These are phyloP conservation scores for Penicillium sp. DNA, from an alignment of 2,329 filamentous ascomycete species.

Conservation along the genomic window DNA sequence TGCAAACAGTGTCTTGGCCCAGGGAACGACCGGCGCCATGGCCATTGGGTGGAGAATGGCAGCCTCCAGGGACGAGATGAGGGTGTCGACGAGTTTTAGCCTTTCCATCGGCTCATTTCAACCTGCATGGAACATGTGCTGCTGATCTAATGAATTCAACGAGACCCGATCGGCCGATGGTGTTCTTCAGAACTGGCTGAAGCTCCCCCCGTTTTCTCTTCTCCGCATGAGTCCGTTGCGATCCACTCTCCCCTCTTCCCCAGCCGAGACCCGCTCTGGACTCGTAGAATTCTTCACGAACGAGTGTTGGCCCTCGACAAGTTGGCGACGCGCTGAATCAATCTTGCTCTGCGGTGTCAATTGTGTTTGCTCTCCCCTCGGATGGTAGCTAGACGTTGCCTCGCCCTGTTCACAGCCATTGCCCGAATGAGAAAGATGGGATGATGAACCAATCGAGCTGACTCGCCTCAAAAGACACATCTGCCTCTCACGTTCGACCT, in stretches of 20 bases:
- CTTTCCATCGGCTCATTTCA: no score
- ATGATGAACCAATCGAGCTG: conserved; percentile 11
- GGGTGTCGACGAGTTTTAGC: no score
- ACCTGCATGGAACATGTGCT: conserved; percentile 4
- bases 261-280: conserved; percentile 8
- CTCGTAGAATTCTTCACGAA: conserved; percentile 7
- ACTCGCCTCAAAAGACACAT: conserved; percentile 9
- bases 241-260: conserved; percentile 17
- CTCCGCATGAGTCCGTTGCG: conserved; percentile 19
- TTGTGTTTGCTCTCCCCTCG: neutral
- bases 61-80: neutral
- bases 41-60: neutral
- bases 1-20: conserved; percentile 5
- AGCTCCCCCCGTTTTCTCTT: conserved; percentile 6
- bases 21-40: neutral
- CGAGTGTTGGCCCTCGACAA: neutral
- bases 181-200: neutral
- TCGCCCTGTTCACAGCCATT: conserved; percentile 2
- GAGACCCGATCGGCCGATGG: neutral
- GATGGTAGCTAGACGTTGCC: neutral
- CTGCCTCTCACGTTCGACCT: conserved; percentile 4
- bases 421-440: conserved; percentile 11
- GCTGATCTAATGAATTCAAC: neutral
- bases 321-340: neutral
- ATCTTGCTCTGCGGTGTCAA: neutral